A percentile compares a stretch with the other conserved stretches of the same genome.
Conservation (phyloP, 306 rosid genomes). For the Cucurbita pepo region DNA sequence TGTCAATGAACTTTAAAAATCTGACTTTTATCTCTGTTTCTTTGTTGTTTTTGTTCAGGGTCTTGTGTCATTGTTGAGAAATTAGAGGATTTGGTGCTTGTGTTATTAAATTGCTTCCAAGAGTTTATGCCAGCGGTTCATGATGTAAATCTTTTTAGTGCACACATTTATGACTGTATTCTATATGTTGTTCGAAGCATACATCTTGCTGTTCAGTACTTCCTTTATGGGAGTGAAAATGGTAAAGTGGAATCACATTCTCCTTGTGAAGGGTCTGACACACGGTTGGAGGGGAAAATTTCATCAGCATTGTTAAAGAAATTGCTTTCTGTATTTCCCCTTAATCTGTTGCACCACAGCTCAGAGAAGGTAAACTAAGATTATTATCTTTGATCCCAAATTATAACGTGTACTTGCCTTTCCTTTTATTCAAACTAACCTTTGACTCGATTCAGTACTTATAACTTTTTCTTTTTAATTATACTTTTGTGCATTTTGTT, state of each 20-base stretch:
- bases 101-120: conserved; percentile 51
- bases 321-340: conserved; percentile 47
- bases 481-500: background rate
- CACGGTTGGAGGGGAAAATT: conserved; percentile 26
- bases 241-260: conserved; percentile 20
- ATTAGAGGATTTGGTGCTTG: conserved; percentile 48
- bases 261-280: conserved; percentile 22
- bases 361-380: conserved; percentile 43
- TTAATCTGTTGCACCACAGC: conserved; percentile 24
- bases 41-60: conserved; percentile 29
- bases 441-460: background rate
- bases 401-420: background rate
- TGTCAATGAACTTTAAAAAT: background rate
- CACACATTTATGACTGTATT: conserved; percentile 56
- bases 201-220: conserved; percentile 43
- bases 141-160: conserved; percentile 26
- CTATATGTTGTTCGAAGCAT: conserved; percentile 42
- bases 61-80: conserved; percentile 30
- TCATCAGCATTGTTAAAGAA: conserved; percentile 45
- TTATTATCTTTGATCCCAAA: background rate
- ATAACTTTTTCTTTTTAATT: background rate
- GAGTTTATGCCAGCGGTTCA: conserved; percentile 40
- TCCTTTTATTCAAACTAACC: background rate
- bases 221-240: conserved; percentile 24
- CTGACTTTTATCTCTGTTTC: background rate